These are phyloP conservation scores for Trichophyton simii DNA, from an alignment of 2,329 filamentous ascomycete species.

Conservation along the genomic window DNA sequence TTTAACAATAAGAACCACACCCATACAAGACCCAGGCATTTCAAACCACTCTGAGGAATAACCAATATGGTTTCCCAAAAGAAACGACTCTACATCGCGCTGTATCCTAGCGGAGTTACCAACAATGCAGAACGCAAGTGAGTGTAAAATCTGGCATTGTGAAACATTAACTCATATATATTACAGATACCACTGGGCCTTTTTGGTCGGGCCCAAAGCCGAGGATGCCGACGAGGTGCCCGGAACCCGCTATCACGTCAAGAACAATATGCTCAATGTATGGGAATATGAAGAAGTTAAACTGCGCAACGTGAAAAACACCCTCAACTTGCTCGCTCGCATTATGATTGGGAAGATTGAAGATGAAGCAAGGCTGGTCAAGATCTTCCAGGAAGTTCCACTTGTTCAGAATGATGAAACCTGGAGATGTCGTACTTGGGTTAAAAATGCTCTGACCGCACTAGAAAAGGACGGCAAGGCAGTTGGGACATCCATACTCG, in stretches of 20 bases:
- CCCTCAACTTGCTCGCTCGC: conserved; percentile 25
- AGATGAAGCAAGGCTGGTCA: conserved; percentile 22
- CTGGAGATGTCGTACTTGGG: conserved; percentile 34
- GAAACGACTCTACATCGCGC: conserved; percentile 23
- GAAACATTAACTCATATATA: neutral
- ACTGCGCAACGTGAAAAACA: conserved; percentile 9
- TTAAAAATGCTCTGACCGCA: conserved; percentile 23
- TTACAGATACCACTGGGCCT: conserved; percentile 8
- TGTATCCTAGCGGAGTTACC: conserved; percentile 20
- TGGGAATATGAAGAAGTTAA: conserved; percentile 11
- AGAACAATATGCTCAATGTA: accelerated
- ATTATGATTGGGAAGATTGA: conserved; percentile 31
- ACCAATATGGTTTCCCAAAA: conserved; percentile 4
- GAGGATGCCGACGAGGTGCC: neutral
- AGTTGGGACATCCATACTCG: conserved; percentile 25
- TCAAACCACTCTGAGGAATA: neutral
- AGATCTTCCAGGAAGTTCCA: conserved; percentile 23
- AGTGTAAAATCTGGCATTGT: neutral
- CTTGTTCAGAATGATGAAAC: conserved; percentile 24
- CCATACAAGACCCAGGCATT: neutral
- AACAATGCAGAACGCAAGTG: conserved; percentile 19
- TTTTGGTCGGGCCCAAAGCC: conserved; percentile 5
- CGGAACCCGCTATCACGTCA: conserved; percentile 1
- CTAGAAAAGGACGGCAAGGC: conserved; percentile 26
- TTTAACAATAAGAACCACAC: neutral